Evolutionary conservation across 345 rosid genomes (phyloP).

Genomic region (Arabis hirsuta): DNA sequence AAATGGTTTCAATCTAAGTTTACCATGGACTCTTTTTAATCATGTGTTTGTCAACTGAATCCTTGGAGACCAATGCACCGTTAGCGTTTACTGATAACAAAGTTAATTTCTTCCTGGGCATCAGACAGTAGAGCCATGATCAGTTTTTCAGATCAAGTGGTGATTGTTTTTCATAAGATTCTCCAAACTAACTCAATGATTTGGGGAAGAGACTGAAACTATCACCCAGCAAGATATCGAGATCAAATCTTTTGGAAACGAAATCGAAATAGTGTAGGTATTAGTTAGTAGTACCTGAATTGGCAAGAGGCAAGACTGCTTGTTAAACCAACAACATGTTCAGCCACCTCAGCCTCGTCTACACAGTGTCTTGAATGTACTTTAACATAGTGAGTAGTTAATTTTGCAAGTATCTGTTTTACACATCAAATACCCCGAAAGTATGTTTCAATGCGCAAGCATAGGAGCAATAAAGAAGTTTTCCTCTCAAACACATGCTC

Average conservation of each 20-base stretch:
- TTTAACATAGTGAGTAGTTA: slow-evolving; percentile 67
- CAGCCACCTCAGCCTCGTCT: slow-evolving; percentile 96
- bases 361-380: slow-evolving; percentile 85
- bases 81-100: slow-evolving; percentile 74
- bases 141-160: neutral
- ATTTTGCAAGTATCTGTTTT: slow-evolving; percentile 67
- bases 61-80: slow-evolving; percentile 70
- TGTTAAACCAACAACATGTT: slow-evolving; percentile 84
- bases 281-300: slow-evolving; percentile 54
- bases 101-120: slow-evolving; percentile 75
- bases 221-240: neutral
- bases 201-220: slow-evolving; percentile 4
- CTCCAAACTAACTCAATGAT: neutral
- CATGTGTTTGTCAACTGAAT: slow-evolving; percentile 58
- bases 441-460: neutral
- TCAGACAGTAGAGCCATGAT: slow-evolving; percentile 1
- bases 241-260: slow-evolving; percentile 1
- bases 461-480: neutral
- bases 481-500: slow-evolving; percentile 14
- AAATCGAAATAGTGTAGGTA: neutral
- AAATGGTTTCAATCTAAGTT: neutral
- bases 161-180: neutral
- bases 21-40: slow-evolving; percentile 62
- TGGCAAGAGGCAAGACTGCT: slow-evolving; percentile 87
- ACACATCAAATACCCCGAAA: slow-evolving; percentile 9